Conservation (phyloP, 2,329 filamentous ascomycete species). For the Apiospora kogelbergensis region DNA sequence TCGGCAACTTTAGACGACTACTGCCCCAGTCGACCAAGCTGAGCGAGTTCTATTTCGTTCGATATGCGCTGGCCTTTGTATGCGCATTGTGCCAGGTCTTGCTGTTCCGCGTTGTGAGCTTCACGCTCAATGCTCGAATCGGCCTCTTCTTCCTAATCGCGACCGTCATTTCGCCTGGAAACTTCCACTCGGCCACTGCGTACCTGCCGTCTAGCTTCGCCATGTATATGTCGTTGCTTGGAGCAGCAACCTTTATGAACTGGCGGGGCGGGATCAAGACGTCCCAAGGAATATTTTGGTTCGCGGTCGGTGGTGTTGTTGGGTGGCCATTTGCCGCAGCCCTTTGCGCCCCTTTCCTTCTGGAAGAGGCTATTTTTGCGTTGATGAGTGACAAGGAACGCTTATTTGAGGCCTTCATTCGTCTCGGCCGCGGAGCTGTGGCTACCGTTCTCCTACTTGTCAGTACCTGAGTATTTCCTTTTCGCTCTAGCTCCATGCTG, state of each 20-base stretch:
- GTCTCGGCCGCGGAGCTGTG: slow-evolving; percentile 66
- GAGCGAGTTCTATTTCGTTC: slow-evolving; percentile 84
- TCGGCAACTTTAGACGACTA: slow-evolving; percentile 66
- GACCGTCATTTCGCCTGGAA: slow-evolving; percentile 78
- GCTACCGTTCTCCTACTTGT: slow-evolving; percentile 70
- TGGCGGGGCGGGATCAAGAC: slow-evolving; percentile 80
- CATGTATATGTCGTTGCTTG: slow-evolving; percentile 91
- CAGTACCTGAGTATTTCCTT: slow-evolving; percentile 31
- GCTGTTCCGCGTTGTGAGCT: slow-evolving; percentile 75
- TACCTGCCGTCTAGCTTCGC: slow-evolving; percentile 94
- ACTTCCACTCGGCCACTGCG: slow-evolving; percentile 86
- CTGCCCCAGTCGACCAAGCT: slow-evolving; percentile 63
- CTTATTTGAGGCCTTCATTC: slow-evolving; percentile 57
- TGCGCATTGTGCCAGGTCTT: slow-evolving; percentile 83
- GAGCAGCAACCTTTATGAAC: slow-evolving; percentile 86
- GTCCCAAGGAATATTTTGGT: slow-evolving; percentile 84
- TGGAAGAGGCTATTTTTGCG: slow-evolving; percentile 70
- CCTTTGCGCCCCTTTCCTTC: slow-evolving; percentile 74
- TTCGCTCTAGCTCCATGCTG: neutral
- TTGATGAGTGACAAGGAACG: slow-evolving; percentile 56
- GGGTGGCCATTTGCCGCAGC: slow-evolving; percentile 95
- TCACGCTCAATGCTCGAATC: slow-evolving; percentile 77
- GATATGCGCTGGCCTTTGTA: slow-evolving; percentile 69
- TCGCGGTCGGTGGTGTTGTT: slow-evolving; percentile 78
- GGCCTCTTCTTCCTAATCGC: slow-evolving; percentile 81